Base-by-base conservation (phyloP, 2,329 filamentous ascomycete genomes). In the Pezicula radicicola region DNA sequence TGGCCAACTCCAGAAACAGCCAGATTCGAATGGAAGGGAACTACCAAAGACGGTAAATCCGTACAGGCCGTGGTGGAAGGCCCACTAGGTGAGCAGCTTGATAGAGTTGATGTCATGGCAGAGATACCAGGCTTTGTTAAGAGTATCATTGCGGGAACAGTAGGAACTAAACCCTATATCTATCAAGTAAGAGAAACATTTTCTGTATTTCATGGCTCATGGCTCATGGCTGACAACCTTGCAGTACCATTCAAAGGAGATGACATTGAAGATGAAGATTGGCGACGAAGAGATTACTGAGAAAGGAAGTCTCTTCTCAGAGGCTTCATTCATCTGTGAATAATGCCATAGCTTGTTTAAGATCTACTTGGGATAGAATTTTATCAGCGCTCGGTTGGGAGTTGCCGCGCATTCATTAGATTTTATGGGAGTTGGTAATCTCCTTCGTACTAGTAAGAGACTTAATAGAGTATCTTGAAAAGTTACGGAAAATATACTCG, bases 121-220 rank as follows among this genome's bases (percentile, higher is more conserved):
- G 92, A 99, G 72, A 88, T 99, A 33, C 94, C 94, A 3, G 90
- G 88, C 28, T 96, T 99, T 64, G 87, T 99, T 70, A 99, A 99
- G 82, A 85, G 85, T 62, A 91, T 99, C 67, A 91, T 96, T 25
- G 89, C 89, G 41, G 87, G 83, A 58, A 89, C 93, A 12, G 91
- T 87, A 3, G 94, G 94, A 56, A 96, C 94, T 27, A 94, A 91
- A 76, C 94, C 94, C 5, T 99, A 97, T 71, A 97, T 99, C 63
- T 99, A 97, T 74, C 94, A 96, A 80, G 90, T 92, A 71, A 60
- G 79, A 21, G 5, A 5, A 21, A 21, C 3, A 69, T 25, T 25
- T 15, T 18, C n/a, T 7, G 7, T 8, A 41, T 30, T 39, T n/a
- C n/a, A n/a, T n/a, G n/a, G n/a, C n/a, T 42, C 10, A n/a, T 35